Evolutionary conservation across 208 protist species (phyloP).

Genomic region (Plasmodiophora brassicae): DNA sequence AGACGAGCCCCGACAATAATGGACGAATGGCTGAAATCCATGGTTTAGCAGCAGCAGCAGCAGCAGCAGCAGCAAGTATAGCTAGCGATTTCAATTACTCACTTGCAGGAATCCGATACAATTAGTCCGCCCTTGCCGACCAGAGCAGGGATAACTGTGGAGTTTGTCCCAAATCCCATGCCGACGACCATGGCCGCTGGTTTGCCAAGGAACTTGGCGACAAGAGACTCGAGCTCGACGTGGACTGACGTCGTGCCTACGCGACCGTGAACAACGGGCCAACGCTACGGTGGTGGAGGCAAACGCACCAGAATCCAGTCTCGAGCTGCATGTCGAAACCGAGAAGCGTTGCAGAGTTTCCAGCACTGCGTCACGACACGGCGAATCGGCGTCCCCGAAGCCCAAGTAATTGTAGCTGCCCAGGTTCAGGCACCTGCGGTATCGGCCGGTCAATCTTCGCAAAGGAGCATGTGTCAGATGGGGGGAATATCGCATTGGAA

Average conservation of each 20-base stretch:
- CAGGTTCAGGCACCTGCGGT: conserved; percentile 54
- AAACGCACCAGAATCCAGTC: not conserved
- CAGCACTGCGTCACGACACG: conserved; percentile 36
- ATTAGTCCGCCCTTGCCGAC: conserved; percentile 43
- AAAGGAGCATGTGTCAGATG: not conserved
- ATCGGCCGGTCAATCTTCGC: conserved; percentile 35
- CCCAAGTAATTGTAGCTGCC: conserved; percentile 64
- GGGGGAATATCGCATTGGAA: not conserved
- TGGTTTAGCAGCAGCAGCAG: too few species aligned
- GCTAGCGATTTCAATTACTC: too few species aligned
- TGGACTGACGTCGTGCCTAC: conserved; percentile 46
- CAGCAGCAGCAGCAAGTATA: too few species aligned
- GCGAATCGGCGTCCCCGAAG: conserved; percentile 55
- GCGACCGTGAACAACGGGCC: not conserved
- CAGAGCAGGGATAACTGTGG: conserved; percentile 53
- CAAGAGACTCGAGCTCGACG: conserved; percentile 44
- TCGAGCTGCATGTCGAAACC: conserved; percentile 33
- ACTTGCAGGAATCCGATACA: conserved; percentile 41
- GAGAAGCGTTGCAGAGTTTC: conserved; percentile 27
- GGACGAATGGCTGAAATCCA: conserved; percentile 40
- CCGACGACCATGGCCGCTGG: conserved; percentile 45
- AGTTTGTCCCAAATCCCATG: conserved; percentile 64
- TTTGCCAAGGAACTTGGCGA: conserved; percentile 40
- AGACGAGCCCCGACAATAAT: conserved; percentile 48
- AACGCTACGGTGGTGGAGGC: not conserved